A percentile compares a stretch with the other conserved stretches of the same genome.
Evolutionary conservation across 163 green algal species (phyloP).

Genomic region (Chlorella variabilis): DNA sequence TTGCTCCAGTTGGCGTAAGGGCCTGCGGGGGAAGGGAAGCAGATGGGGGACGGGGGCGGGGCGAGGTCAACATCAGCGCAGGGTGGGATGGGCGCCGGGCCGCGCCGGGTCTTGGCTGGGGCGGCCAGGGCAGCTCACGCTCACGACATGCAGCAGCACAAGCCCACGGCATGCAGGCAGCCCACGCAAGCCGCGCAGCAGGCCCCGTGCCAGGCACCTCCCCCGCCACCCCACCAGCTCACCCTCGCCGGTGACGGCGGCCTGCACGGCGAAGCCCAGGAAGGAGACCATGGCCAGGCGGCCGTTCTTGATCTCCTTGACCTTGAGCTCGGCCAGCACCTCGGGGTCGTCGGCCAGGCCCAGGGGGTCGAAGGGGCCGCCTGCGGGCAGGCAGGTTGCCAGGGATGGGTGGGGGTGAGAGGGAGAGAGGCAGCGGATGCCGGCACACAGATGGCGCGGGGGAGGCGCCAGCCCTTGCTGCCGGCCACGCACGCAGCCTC

Average conservation of each 20-base stretch:
- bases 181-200: not conserved
- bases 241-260: conserved; percentile 89
- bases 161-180: too few species aligned
- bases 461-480: too few species aligned
- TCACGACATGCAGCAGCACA: too few species aligned
- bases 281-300: conserved; percentile 72
- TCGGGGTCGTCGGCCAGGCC: conserved; percentile 93
- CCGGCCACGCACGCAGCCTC: too few species aligned
- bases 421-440: too few species aligned
- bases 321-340: conserved; percentile 69
- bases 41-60: too few species aligned
- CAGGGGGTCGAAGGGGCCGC: conserved; percentile 94
- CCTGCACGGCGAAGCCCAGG: conserved; percentile 66
- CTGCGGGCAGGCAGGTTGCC: too few species aligned
- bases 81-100: too few species aligned
- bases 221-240: not conserved
- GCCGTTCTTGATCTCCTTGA: conserved; percentile 95
- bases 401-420: too few species aligned
- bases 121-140: too few species aligned
- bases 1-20: conserved; percentile 92
- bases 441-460: too few species aligned
- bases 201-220: not conserved
- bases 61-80: not conserved
- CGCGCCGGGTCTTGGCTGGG: too few species aligned
- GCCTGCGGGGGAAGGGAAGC: conserved; percentile 26